Conservation (phyloP, 768 basidiomycete species). For the Gyrodon lividus region DNA sequence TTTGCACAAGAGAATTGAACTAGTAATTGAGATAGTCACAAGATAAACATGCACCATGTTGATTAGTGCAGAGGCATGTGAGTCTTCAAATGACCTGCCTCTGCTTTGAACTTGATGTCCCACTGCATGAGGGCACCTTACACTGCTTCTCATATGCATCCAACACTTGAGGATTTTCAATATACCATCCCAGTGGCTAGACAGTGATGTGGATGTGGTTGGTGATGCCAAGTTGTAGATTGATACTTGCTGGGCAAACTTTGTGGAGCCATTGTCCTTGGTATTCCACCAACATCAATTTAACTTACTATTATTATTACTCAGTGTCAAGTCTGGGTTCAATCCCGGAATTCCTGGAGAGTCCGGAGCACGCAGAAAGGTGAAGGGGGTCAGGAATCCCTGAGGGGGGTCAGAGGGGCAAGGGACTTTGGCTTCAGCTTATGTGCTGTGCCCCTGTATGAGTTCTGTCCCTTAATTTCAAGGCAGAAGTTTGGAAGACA, state of each 20-base stretch:
- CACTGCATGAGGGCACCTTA: slow-evolving; percentile 38
- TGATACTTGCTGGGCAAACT: slow-evolving; percentile 56
- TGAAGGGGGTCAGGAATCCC: too few species aligned
- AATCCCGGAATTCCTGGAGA: too few species aligned
- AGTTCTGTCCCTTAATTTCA: too few species aligned
- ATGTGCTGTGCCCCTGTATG: too few species aligned
- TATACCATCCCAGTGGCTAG: slow-evolving; percentile 52
- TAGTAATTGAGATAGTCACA: slow-evolving; percentile 45
- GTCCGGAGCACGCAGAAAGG: too few species aligned
- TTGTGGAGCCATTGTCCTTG: slow-evolving; percentile 50
- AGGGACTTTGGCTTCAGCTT: too few species aligned
- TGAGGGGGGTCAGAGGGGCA: too few species aligned
- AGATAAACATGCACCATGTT: slow-evolving; percentile 44
- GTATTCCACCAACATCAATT: too few species aligned
- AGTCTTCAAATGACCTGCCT: slow-evolving; percentile 47
- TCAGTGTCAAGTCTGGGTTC: too few species aligned
- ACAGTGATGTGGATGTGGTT: background rate
- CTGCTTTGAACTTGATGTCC: slow-evolving; percentile 48
- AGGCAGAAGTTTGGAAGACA: too few species aligned
- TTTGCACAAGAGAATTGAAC: slow-evolving; percentile 69
- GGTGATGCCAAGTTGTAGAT: background rate
- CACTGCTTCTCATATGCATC: slow-evolving; percentile 37
- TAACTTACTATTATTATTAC: too few species aligned
- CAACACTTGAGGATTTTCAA: slow-evolving; percentile 41
- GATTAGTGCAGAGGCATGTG: slow-evolving; percentile 43